Conservation (phyloP, 176 grass and related monocot species). For the Oryza officinalis region DNA sequence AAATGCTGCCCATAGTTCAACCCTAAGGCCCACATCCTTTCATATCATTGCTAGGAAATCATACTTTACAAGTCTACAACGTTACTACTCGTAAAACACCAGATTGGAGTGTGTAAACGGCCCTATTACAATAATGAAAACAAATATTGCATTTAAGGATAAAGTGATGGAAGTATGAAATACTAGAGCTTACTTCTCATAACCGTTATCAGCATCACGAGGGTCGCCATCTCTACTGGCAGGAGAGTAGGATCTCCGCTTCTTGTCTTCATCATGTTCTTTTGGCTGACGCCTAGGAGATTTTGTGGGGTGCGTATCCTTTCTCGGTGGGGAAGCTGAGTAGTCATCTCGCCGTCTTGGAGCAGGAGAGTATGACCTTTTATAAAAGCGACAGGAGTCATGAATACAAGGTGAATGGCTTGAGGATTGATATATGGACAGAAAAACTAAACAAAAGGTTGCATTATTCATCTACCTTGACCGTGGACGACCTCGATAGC, state of each 20-base stretch:
- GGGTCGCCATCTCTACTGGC: constrained; percentile 38
- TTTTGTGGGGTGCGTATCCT: constrained; percentile 37
- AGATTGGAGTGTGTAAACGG: background rate
- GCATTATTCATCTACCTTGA: constrained; percentile 59
- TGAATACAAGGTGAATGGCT: constrained; percentile 8
- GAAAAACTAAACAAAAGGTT: background rate
- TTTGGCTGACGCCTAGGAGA: constrained; percentile 50
- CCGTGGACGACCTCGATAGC: constrained; percentile 54
- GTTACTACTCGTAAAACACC: background rate
- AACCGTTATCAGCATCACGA: constrained; percentile 47
- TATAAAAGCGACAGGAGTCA: background rate
- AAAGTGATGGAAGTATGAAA: background rate
- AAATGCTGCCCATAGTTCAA: background rate
- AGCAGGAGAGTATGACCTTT: constrained; percentile 81
- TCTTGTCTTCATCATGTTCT: constrained; percentile 51
- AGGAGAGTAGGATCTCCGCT: constrained; percentile 57
- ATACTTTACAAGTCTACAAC: background rate
- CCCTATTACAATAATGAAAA: background rate
- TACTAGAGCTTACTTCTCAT: constrained; percentile 56
- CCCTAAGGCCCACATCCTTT: background rate
- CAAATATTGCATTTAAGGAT: background rate
- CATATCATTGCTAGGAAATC: background rate
- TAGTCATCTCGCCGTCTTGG: constrained; percentile 61
- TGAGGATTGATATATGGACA: background rate
- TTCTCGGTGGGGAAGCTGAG: constrained; percentile 63